These are phyloP conservation scores for Hypoxylon sp. DNA, from an alignment of 2,329 filamentous ascomycete genomes.

Conservation along the genomic window DNA sequence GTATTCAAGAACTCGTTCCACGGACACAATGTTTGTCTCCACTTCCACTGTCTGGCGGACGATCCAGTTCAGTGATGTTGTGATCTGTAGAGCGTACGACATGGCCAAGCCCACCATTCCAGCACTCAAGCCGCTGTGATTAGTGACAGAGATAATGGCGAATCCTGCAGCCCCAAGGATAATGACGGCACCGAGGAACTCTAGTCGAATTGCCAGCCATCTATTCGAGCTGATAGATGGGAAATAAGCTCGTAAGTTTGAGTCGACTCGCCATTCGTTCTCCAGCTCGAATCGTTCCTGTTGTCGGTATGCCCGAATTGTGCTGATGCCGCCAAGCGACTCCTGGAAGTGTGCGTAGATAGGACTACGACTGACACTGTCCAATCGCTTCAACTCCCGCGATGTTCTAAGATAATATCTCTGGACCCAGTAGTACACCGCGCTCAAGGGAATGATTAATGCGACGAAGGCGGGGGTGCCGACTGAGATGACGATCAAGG, in stretches of 20 bases:
- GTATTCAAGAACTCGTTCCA: conserved; percentile 97
- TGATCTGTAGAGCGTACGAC: conserved; percentile 98
- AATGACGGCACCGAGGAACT: conserved; percentile 95
- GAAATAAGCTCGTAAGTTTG: conserved; percentile 94
- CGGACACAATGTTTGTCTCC: conserved; percentile 99
- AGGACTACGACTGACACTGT: conserved; percentile 94
- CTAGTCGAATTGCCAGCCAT: conserved; percentile 94
- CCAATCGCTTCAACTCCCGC: conserved; percentile 93
- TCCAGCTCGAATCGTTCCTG: conserved; percentile 89
- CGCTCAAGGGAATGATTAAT: conserved; percentile 84
- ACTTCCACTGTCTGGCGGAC: conserved; percentile 98
- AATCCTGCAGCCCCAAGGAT: conserved; percentile 90
- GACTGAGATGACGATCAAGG: conserved; percentile 85
- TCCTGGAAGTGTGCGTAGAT: conserved; percentile 99
- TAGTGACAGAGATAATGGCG: conserved; percentile 83
- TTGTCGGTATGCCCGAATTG: conserved; percentile 94
- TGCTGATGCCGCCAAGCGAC: conserved; percentile 92
- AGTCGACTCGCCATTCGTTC: conserved; percentile 97
- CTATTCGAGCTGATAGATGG: conserved; percentile 94
- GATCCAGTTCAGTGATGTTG: conserved; percentile 98
- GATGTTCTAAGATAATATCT: conserved; percentile 97
- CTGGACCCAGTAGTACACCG: conserved; percentile 92
- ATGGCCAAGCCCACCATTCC: conserved; percentile 93
- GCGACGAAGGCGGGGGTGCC: conserved; percentile 85
- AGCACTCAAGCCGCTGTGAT: conserved; percentile 72